Evolutionary conservation across 1,139 yeast genomes (phyloP), one percentile per base, ranked within the genome.

Genomic region (Zygoascus sp.): DNA sequence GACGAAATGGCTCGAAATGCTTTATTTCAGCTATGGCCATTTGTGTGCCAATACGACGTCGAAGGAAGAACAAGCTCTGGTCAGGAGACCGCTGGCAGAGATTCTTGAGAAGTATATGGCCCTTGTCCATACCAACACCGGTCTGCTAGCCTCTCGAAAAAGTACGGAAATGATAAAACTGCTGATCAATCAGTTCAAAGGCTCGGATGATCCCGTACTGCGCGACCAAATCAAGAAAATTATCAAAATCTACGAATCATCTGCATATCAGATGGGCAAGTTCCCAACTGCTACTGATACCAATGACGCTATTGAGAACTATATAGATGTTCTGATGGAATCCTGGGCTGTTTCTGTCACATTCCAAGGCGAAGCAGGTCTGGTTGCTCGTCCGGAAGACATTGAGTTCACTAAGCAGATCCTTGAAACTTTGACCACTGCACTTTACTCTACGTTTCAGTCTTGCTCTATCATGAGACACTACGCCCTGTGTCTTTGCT

Each of bases 391-490:
- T 5, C 47, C 51, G n/a, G 49, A 41, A 22, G 51, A 53, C 45
- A 41, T 51, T 7, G 40, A 53, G 5, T 47, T 56, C 11, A 50
- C 64, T 0, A 32, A 50, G 9, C 45, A 49, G 4, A 52, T 65
- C 9, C 55, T 57, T 7, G 56, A 53, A 1, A 45, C 64, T 2
- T 51, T 74, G 7, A 66, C 65, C 30, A 57, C 59, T 17, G 73
- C 74, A 1, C 61, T 74, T n/a, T 55, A 64, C 11, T 65, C 67
- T 45, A 74, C 81, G 0, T 77, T 76, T 53, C 80, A 77, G 52
- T 76, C 79, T 25, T 66, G 71, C 6, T 55, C 61, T 8, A 60
- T 73, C 13, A 64, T 73, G 68, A 68, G 75, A 38, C 59, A 68
- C 30, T 63, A 69, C 58, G 51, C 66, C 19, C 57, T 58, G 53